Conservation (phyloP, 192 early-diverging fungal species). For the Umbelopsis sp. region DNA sequence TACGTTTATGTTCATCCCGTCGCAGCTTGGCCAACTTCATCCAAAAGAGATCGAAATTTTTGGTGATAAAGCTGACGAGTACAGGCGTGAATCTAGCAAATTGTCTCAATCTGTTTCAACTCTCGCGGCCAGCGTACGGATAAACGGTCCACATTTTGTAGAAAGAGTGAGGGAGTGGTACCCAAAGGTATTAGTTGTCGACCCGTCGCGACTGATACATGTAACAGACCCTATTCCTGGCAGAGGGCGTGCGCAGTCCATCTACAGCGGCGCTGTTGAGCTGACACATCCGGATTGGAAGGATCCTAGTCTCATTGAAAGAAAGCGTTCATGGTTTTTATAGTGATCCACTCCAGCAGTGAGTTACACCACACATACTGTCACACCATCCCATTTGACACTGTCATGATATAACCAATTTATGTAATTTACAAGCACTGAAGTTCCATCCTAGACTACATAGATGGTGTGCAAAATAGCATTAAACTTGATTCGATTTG, state of each 20-base stretch:
- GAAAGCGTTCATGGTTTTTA: background rate
- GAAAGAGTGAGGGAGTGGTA: constrained; percentile 17
- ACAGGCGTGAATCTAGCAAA: background rate
- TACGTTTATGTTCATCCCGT: constrained; percentile 14
- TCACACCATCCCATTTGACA: background rate
- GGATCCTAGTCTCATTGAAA: background rate
- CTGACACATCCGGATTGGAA: constrained; percentile 14
- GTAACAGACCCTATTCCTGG: background rate
- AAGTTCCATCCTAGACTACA: background rate
- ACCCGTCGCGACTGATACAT: background rate
- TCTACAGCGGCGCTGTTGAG: background rate
- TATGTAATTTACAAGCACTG: constrained; percentile 20
- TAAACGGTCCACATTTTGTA: background rate
- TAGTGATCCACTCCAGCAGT: background rate
- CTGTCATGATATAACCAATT: constrained; percentile 5
- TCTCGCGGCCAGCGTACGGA: background rate
- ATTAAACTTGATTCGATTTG: too few species aligned
- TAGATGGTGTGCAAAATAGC: too few species aligned
- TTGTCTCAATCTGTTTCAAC: background rate
- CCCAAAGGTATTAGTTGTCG: constrained; percentile 1
- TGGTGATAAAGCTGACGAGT: background rate
- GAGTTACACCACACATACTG: background rate
- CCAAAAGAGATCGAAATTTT: background rate
- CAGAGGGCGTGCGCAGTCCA: background rate
- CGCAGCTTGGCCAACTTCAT: constrained; percentile 24